A percentile compares a stretch with the other conserved stretches of the same genome.
phyloP scores from a whole-genome alignment of 108 stramenopile genomes.

The Discostella stelligeroides region DNA sequence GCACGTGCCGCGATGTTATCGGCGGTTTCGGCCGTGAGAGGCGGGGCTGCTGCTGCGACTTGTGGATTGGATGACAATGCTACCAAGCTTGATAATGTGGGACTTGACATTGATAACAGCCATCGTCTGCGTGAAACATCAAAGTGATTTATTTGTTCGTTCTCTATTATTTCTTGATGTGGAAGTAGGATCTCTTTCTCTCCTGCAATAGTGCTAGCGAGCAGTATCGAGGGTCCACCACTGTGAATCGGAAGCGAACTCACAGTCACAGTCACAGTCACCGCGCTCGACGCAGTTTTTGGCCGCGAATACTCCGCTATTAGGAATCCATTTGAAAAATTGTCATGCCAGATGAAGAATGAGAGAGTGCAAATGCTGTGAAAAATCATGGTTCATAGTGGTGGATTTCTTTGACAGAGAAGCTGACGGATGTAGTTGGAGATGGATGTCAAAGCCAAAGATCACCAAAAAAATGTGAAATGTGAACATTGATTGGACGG shows the following conservation, averaged over 20 bases:
- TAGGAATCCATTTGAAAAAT: not conserved
- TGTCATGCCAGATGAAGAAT: not conserved
- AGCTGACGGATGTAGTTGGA: too few relatives aligned
- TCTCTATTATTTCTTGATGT: not conserved
- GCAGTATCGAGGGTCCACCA: not conserved
- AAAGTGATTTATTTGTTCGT: not conserved
- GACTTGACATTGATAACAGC: not conserved
- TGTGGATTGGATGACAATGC: not conserved
- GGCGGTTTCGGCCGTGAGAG: constrained; percentile 66
- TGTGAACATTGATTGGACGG: too few relatives aligned
- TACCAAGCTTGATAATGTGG: not conserved
- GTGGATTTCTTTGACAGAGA: not conserved
- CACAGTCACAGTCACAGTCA: too few relatives aligned
- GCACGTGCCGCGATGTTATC: constrained; percentile 59
- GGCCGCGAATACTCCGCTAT: not conserved
- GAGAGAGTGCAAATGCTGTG: not conserved
- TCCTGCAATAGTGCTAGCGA: not conserved
- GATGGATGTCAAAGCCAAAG: too few relatives aligned
- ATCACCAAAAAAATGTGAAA: too few relatives aligned
- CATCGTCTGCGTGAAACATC: constrained; percentile 30
- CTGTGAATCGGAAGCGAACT: too few relatives aligned
- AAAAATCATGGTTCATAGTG: not conserved
- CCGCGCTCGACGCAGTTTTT: not conserved
- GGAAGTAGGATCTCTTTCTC: not conserved
- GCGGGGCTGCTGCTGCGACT: constrained; percentile 59